phyloP scores from a whole-genome alignment of 1,284 basidiomycete genomes.

The Moesziomyces sp. region DNA sequence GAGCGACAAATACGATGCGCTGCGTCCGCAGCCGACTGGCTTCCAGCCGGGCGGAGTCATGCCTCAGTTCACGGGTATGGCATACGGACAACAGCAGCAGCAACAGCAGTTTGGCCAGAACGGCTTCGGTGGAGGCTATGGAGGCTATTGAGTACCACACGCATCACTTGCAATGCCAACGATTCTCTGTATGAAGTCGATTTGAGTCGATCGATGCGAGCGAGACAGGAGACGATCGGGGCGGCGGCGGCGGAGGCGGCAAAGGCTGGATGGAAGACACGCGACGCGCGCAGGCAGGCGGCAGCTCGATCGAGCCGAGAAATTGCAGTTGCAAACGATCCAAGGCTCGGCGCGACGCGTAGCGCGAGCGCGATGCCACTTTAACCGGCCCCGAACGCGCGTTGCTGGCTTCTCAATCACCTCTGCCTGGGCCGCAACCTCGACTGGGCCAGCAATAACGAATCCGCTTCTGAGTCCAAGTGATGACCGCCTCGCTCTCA shows the following conservation, averaged over 20 bases:
- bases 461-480: too few relatives aligned
- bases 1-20: constrained; percentile 65
- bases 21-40: constrained; percentile 66
- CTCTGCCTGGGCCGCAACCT: neutral
- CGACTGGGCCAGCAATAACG: neutral
- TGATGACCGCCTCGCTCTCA: too few relatives aligned
- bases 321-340: too few relatives aligned
- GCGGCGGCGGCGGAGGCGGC: too few relatives aligned
- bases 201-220: too few relatives aligned
- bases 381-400: constrained; percentile 2
- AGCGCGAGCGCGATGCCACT: constrained; percentile 36
- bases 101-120: constrained; percentile 28
- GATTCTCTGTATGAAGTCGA: too few relatives aligned
- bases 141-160: constrained; percentile 13
- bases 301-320: too few relatives aligned
- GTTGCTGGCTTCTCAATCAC: too few relatives aligned
- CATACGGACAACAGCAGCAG: constrained; percentile 31
- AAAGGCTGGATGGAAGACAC: too few relatives aligned
- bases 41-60: constrained; percentile 64
- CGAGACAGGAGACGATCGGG: too few relatives aligned
- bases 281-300: too few relatives aligned
- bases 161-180: too few relatives aligned
- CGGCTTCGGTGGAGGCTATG: constrained; percentile 36
- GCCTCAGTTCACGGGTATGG: constrained; percentile 50
- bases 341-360: constrained; percentile 18